phyloP scores from a whole-genome alignment of 75 land plant species.

The Chamaecyparis obtusa region DNA sequence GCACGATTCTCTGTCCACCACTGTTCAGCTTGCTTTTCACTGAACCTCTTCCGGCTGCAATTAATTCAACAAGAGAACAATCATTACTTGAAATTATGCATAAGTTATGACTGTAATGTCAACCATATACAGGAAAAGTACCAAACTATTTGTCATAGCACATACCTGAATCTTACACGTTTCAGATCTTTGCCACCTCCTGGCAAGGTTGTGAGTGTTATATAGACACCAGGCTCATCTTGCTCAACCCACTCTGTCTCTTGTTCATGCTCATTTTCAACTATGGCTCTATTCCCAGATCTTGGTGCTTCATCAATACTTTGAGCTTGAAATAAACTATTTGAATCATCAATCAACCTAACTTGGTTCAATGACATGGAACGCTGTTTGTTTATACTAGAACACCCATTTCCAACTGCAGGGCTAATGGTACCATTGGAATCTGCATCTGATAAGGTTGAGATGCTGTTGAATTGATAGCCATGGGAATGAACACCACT shows the following conservation, averaged over 20 bases:
- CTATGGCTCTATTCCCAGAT: conserved; percentile 35
- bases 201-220: conserved; percentile 83
- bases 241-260: conserved; percentile 98
- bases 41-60: conserved; percentile 85
- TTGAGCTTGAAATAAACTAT: conserved; percentile 19
- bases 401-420: conserved; percentile 5
- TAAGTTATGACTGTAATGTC: not conserved
- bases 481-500: conserved; percentile 3
- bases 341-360: conserved; percentile 19
- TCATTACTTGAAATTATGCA: not conserved
- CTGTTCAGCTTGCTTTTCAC: conserved; percentile 88
- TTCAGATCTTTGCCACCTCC: conserved; percentile 90
- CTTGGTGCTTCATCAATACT: conserved; percentile 28
- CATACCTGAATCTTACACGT: conserved; percentile 96
- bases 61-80: not conserved
- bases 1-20: conserved; percentile 88
- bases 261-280: conserved; percentile 53
- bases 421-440: conserved; percentile 9
- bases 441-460: not conserved
- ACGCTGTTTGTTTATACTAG: not conserved
- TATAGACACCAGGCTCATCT: conserved; percentile 97
- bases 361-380: not conserved
- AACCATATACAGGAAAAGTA: not conserved
- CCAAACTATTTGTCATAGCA: not conserved
- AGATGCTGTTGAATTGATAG: not conserved